These are phyloP conservation scores for Chaetomiaceae sp. DNA, from an alignment of 2,329 filamentous ascomycete species.

Conservation along the genomic window DNA sequence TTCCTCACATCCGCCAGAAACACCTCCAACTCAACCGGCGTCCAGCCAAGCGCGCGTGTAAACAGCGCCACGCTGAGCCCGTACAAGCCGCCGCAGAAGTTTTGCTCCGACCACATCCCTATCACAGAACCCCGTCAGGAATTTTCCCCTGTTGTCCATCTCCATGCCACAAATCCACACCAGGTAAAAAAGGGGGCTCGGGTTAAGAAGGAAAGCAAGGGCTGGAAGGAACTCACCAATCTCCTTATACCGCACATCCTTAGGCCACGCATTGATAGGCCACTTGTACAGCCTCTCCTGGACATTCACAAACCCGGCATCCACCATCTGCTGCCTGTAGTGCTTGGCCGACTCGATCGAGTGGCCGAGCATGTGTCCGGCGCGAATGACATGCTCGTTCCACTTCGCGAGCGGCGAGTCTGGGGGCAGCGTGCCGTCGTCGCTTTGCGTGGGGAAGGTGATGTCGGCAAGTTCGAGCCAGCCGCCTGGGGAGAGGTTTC, in stretches of 20 bases:
- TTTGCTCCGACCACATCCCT: constrained; percentile 29
- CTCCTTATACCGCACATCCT: constrained; percentile 15
- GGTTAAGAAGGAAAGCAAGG: no score
- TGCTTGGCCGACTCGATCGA: constrained; percentile 6
- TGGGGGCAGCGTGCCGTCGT: constrained; percentile 14
- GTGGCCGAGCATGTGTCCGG: not conserved
- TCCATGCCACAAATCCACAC: no score
- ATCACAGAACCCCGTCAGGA: not conserved
- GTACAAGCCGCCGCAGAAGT: constrained; percentile 29
- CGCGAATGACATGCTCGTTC: constrained; percentile 11
- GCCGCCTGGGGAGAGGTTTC: constrained; percentile 20
- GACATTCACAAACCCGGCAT: constrained; percentile 19
- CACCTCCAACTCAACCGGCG: constrained; percentile 24
- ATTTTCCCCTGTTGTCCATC: no score
- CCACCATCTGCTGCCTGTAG: constrained; percentile 13
- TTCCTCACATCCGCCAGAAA: constrained; percentile 18
- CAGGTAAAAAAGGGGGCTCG: no score
- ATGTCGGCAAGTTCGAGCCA: constrained; percentile 24
- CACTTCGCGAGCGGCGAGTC: constrained; percentile 11
- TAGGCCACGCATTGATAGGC: constrained; percentile 19
- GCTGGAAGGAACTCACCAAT: no score
- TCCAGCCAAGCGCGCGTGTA: constrained; percentile 27
- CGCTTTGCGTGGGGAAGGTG: constrained; percentile 3
- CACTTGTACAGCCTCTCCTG: constrained; percentile 12
- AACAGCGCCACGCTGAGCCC: constrained; percentile 29